Conservation (phyloP, 768 basidiomycete genomes). For the Nevesoporus exiguus region DNA sequence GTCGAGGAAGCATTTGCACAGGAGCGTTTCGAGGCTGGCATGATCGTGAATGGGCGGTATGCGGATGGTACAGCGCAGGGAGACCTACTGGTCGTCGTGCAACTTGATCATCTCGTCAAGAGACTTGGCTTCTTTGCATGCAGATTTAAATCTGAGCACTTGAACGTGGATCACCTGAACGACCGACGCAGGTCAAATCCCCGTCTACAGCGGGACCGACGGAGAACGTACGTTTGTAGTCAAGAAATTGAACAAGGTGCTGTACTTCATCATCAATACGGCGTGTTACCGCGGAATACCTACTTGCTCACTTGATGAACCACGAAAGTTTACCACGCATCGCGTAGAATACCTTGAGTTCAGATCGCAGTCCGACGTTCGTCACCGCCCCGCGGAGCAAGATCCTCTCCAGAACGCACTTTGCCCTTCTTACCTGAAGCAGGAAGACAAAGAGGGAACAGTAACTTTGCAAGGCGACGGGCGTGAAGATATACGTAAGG, state of each 20-base stretch:
- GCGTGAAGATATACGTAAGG: slow-evolving; percentile 71
- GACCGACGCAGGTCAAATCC: neutral
- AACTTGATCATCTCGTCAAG: slow-evolving; percentile 73
- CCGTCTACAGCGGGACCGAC: neutral
- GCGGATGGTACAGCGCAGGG: neutral
- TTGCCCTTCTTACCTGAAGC: slow-evolving; percentile 70
- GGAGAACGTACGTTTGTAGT: slow-evolving; percentile 58
- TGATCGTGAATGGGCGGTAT: neutral
- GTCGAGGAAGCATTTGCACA: slow-evolving; percentile 61
- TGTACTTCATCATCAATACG: slow-evolving; percentile 25
- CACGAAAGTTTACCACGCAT: slow-evolving; percentile 75
- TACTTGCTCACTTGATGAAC: slow-evolving; percentile 73
- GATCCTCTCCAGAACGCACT: slow-evolving; percentile 66
- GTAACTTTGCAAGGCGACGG: slow-evolving; percentile 53
- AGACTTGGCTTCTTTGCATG: slow-evolving; percentile 51
- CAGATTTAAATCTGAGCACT: slow-evolving; percentile 55
- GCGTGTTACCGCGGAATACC: neutral
- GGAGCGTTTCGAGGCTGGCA: slow-evolving; percentile 55
- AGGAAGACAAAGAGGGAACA: slow-evolving; percentile 68
- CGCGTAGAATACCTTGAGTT: slow-evolving; percentile 70
- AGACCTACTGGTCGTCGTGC: slow-evolving; percentile 67
- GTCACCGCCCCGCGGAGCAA: slow-evolving; percentile 52
- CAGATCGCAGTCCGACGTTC: slow-evolving; percentile 35
- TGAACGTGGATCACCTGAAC: slow-evolving; percentile 66
- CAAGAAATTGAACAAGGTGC: slow-evolving; percentile 65